phyloP scores from a whole-genome alignment of 2,329 filamentous ascomycete genomes.

The Teratosphaeria epicoccoides region DNA sequence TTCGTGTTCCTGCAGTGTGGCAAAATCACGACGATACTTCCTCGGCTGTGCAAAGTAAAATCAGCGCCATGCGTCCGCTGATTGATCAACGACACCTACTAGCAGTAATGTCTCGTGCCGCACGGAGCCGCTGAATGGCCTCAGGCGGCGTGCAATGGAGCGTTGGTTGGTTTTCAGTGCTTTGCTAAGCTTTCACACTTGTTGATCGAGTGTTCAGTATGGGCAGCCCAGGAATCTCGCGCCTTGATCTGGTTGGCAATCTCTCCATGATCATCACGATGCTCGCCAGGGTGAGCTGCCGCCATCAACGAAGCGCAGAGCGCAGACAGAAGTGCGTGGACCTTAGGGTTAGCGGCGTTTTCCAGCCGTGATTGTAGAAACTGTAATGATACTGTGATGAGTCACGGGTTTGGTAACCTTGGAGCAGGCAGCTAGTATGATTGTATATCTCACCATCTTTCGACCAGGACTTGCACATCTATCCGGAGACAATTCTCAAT shows the following conservation, averaged over 20 bases:
- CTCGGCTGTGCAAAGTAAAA: background rate
- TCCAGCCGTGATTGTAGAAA: background rate
- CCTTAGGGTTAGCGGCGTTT: background rate
- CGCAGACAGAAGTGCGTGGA: background rate
- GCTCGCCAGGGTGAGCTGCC: background rate
- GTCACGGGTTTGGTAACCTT: background rate
- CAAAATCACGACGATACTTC: slow-evolving; percentile 2
- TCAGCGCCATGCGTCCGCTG: background rate
- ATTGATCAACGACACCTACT: background rate
- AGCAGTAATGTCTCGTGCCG: background rate
- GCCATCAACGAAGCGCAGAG: background rate
- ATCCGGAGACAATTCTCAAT: background rate
- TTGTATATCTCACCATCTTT: background rate
- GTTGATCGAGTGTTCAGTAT: background rate
- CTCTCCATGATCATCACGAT: background rate
- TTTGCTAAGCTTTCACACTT: background rate
- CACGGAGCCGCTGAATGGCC: background rate
- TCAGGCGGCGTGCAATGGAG: background rate
- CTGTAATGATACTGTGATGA: background rate
- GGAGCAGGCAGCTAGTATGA: background rate
- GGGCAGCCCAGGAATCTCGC: background rate
- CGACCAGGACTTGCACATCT: background rate
- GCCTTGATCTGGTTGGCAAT: background rate
- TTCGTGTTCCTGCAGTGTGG: slow-evolving; percentile 1
- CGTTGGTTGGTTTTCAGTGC: background rate